Base-by-base conservation (phyloP, 192 early-diverging fungal species). In the Phycomyces nitens region DNA sequence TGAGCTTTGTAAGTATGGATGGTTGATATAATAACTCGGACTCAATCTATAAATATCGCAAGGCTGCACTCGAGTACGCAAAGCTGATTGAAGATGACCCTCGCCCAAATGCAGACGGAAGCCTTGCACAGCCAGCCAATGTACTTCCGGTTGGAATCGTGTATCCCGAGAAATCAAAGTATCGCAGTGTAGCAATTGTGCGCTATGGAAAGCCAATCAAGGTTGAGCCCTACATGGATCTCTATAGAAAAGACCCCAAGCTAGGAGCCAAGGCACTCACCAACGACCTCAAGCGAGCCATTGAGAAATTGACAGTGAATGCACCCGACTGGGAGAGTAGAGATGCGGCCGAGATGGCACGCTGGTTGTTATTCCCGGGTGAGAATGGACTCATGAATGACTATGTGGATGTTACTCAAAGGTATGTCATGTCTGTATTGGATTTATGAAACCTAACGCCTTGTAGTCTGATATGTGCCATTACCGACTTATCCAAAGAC, bases 61-160 rank as follows among this genome's bases (percentile, higher is more conserved):
- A 74, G 76, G 77, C 80, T 52, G 78, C 78, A 27, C 56, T 82
- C 10, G 75, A 77, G 66, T 82, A 82, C 69, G 76, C 78, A 21
- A 62, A 64, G 16, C 47, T 59, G 0, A n/a, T 78, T 5, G n/a
- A 55, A 15, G 73, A 68, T 12, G 59, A 70, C 22, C 53, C 26
- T 39, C 20, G 52, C 3, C 29, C 53, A 40, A 66, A 65, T 23
- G 51, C 64, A 21, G 68, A 65, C 9, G 53, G 62, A 43, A 43
- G 23, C 24, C 23, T 58, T n/a, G 60, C 67, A 22, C 43, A 58
- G 29, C 59, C 41, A 38, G 66, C 68, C 9, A 38, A 43, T 11
- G 64, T 82, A 40, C 43, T 78, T 20, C 81, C 81, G 34, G 72
- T 72, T 4, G 81, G 76, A 18, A 74, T 82, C 42, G 71, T 74